Base-by-base conservation (phyloP, 2,329 filamentous ascomycete species). In the Phialocephala subalpina region DNA sequence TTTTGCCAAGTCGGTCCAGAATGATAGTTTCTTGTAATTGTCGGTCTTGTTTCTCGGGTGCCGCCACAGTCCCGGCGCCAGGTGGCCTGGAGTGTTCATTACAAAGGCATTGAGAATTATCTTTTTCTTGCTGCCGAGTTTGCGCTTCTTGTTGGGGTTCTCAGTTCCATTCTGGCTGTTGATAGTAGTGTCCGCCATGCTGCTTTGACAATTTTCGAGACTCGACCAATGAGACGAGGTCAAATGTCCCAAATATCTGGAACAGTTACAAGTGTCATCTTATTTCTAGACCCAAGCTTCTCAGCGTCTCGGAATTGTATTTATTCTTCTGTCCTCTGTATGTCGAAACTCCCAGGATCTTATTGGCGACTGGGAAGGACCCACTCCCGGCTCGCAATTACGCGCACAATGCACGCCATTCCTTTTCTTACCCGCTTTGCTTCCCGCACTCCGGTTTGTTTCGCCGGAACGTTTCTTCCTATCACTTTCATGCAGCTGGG, bases 71-170 rank as follows among this genome's bases (percentile, higher is more conserved):
- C 49, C 49, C 1, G 49, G 25, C 12, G 49, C 22, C 25, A 53
- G n/a, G 16, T 53, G 49, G 25, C 49, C 27, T 53, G 49, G 49
- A 8, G 49, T 53, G 25, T 53, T 53, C 49, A 53, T 53, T 14
- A 33, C 49, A 33, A 53, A 53, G 2, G 49, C 25, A 18, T 53
- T 53, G 49, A 53, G 49, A 33, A 53, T 53, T 1, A 53, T 27
- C 27, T 18, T 22, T 53, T 53, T 53, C 49, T 53, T 53, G 49
- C 25, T 22, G 27, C 29, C 27, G 25, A 53, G 9, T n/a, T 53
- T 53, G 9, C 49, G 49, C 25, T 14, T 53, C 49, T 53, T 53
- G 49, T 53, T 53, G 27, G 11, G 27, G 49, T 14, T 27, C 12
- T 53, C 49, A 33, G 9, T 33, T 3, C 12, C 49, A 33, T 53